These are phyloP conservation scores for Ilex aquifolium DNA, from an alignment of 257 asterid genomes.

Conservation along the genomic window DNA sequence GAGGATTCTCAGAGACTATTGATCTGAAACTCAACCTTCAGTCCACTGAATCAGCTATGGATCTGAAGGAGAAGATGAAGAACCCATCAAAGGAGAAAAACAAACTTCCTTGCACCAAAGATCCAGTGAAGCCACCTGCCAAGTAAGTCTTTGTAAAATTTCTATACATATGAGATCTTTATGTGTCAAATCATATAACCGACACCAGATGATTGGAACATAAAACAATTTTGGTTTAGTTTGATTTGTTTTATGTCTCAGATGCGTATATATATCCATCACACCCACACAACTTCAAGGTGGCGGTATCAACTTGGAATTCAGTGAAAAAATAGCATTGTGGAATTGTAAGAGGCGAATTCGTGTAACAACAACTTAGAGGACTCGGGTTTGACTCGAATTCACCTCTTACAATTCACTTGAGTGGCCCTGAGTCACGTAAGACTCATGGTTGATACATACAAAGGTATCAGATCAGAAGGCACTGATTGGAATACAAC, in stretches of 20 bases:
- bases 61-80: constrained; percentile 27
- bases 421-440: no score
- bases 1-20: constrained; percentile 57
- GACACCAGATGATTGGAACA: neutral
- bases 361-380: no score
- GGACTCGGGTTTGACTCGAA: no score
- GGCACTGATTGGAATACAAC: no score
- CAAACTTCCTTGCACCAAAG: constrained; percentile 20
- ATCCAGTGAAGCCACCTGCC: constrained; percentile 51
- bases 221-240: neutral
- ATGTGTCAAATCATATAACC: neutral
- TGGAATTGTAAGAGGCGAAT: no score
- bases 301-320: neutral
- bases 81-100: constrained; percentile 20
- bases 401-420: no score
- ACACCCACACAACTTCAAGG: neutral
- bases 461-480: no score
- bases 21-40: constrained; percentile 56
- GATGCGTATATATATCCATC: neutral
- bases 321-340: no score
- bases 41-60: constrained; percentile 26
- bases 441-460: no score
- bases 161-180: neutral
- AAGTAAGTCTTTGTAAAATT: constrained; percentile 25
- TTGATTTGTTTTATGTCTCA: neutral